Evolutionary conservation across 2,329 filamentous ascomycete genomes (phyloP), one percentile per base, ranked within the genome.

Genomic region (Trichoderma koningiopsis): DNA sequence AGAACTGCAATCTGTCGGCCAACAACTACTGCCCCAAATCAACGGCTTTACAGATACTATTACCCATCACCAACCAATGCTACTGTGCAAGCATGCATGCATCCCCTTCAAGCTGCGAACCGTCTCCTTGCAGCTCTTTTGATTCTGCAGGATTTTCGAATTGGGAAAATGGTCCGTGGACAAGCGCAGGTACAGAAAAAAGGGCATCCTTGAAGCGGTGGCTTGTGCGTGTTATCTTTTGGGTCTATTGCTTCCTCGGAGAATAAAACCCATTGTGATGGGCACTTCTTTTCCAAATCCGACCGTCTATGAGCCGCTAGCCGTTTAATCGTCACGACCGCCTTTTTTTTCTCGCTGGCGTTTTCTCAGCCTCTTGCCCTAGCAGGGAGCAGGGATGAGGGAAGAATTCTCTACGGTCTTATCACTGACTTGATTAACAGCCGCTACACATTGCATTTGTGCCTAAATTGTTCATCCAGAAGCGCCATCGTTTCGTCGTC

Each of bases 401-500:
- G 61, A 64, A 56, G 16, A 56, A 64, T 55, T 29, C 24, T 55
- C 19, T 40, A 43, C 11, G 13, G 52, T 53, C 37, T 37, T 16
- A 10, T 33, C 29, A 31, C 8, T 8, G 52, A 27, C 24, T 13
- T 57, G 31, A 29, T 57, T 10, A 57, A 29, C 53, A 27, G 53
- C 53, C 53, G 27, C 16, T 33, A n/a, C 27, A 10, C 43, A 22
- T 63, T 24, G 40, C 47, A 40, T 29, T 57, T 64, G 49, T 64
- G 61, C 61, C 61, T 64, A 64, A 64, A 64, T 64, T 64, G 22
- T 37, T 47, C 37, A 22, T 22, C 35, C 19, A 19, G 58, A 16
- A 22, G 52, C 49, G 61, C 61, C 61, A 29, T 31, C 55, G 61
- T 64, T 64, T 64, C 49, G 61, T 43, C 61, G 13, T 13, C 22